Evolutionary conservation across 1,284 basidiomycete species (phyloP).

Genomic region (Phenoliferia sp.): DNA sequence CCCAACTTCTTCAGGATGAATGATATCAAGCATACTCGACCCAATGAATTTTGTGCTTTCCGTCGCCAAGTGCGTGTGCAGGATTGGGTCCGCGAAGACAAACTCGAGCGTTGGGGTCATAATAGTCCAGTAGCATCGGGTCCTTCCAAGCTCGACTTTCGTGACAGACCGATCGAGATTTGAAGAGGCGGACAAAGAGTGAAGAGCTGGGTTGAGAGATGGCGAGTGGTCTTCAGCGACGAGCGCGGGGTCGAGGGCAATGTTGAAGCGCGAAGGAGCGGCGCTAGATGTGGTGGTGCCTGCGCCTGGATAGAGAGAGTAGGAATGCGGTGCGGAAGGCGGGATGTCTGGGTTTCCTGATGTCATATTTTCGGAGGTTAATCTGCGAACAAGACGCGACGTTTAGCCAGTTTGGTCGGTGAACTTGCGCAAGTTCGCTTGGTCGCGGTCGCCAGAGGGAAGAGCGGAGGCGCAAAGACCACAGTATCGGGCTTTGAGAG

Average conservation of each 20-base stretch:
- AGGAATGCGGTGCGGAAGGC: no score
- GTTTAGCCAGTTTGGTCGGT: no score
- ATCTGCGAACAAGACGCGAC: no score
- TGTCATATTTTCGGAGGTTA: no score
- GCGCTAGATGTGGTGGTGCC: not conserved
- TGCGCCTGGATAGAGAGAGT: not conserved
- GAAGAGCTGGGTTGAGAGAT: not conserved
- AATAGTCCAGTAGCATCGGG: constrained; percentile 31
- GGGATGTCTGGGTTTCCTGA: no score
- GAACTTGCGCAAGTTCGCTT: no score
- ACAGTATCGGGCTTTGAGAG: no score
- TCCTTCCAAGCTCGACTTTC: constrained; percentile 12
- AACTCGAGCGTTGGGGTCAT: constrained; percentile 54
- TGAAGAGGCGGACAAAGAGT: not conserved
- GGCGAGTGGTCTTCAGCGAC: not conserved
- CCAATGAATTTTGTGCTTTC: constrained; percentile 67
- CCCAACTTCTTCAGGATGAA: constrained; percentile 81
- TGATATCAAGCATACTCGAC: constrained; percentile 72
- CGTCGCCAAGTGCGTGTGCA: constrained; percentile 67
- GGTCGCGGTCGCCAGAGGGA: no score
- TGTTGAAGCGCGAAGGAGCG: not conserved
- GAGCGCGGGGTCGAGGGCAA: not conserved
- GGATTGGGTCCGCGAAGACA: constrained; percentile 82
- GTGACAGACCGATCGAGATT: not conserved
- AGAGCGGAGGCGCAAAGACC: no score